Evolutionary conservation across 176 grass and related monocot species (phyloP).

Genomic region (Hyparrhenia diplandra): DNA sequence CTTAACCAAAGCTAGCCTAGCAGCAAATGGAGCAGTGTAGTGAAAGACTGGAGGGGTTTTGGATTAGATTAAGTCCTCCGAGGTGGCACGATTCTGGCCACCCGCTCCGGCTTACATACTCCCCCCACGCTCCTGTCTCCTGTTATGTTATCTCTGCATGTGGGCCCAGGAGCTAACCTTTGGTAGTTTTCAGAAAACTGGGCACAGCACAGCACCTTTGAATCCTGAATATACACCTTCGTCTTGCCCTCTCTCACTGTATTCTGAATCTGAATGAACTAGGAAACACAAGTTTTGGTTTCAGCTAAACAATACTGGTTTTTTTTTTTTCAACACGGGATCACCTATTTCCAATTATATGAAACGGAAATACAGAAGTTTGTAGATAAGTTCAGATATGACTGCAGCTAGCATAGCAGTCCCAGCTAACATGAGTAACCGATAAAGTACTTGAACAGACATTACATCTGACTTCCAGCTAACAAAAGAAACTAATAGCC

Average conservation of each 20-base stretch:
- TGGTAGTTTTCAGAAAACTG: background rate
- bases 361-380: too few relatives aligned
- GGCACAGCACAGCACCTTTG: background rate
- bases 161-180: background rate
- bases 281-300: background rate
- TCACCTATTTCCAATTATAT: too few relatives aligned
- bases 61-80: background rate
- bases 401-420: too few relatives aligned
- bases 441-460: too few relatives aligned
- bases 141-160: background rate
- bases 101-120: background rate
- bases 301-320: background rate
- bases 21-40: background rate
- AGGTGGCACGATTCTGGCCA: constrained; percentile 15
- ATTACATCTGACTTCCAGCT: too few relatives aligned
- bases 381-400: too few relatives aligned
- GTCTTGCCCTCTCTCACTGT: background rate
- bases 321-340: too few relatives aligned
- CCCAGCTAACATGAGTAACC: too few relatives aligned
- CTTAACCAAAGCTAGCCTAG: background rate
- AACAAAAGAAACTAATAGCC: too few relatives aligned
- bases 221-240: background rate
- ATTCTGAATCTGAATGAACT: background rate
- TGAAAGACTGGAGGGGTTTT: background rate
- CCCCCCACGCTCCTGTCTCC: background rate